Conservation (phyloP, 495 filamentous ascomycete species). For the Acidiella bohemica region DNA sequence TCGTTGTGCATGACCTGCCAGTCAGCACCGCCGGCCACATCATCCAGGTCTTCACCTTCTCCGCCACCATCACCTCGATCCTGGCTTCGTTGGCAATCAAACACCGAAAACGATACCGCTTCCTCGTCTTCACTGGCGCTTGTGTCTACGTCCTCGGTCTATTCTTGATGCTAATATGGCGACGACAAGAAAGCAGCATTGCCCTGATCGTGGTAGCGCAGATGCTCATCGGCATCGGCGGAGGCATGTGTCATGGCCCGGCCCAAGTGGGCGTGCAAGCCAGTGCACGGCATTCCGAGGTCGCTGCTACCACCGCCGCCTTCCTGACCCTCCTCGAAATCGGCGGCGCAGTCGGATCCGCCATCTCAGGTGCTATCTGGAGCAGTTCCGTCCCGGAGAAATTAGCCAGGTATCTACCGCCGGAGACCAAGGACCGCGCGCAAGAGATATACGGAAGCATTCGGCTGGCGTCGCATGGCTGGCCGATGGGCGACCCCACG, state of each 20-base stretch:
- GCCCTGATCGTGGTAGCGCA: constrained; percentile 18
- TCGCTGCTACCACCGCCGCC: constrained; percentile 54
- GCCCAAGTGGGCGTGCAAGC: constrained; percentile 56
- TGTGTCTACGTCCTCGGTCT: constrained; percentile 18
- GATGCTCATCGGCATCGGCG: constrained; percentile 50
- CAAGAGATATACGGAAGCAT: constrained; percentile 46
- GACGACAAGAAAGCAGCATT: constrained; percentile 8
- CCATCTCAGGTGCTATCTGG: constrained; percentile 58
- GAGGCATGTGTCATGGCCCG: constrained; percentile 49
- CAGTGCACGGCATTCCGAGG: constrained; percentile 47
- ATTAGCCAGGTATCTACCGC: constrained; percentile 44
- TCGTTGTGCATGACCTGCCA: constrained; percentile 33
- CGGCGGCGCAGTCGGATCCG: constrained; percentile 53
- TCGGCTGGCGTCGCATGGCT: constrained; percentile 40
- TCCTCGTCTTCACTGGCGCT: constrained; percentile 33
- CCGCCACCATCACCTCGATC: constrained; percentile 51
- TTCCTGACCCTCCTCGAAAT: constrained; percentile 53
- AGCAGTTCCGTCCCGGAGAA: constrained; percentile 43
- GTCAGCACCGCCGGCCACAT: constrained; percentile 52
- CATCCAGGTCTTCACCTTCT: constrained; percentile 56
- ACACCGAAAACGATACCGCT: constrained; percentile 46
- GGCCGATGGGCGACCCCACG: constrained; percentile 43
- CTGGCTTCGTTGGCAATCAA: constrained; percentile 48
- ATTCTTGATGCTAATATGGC: constrained; percentile 21
- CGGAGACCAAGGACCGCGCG: constrained; percentile 37